phyloP scores from a whole-genome alignment of 202 grass and related monocot genomes.

The Saccharum hybrid region DNA sequence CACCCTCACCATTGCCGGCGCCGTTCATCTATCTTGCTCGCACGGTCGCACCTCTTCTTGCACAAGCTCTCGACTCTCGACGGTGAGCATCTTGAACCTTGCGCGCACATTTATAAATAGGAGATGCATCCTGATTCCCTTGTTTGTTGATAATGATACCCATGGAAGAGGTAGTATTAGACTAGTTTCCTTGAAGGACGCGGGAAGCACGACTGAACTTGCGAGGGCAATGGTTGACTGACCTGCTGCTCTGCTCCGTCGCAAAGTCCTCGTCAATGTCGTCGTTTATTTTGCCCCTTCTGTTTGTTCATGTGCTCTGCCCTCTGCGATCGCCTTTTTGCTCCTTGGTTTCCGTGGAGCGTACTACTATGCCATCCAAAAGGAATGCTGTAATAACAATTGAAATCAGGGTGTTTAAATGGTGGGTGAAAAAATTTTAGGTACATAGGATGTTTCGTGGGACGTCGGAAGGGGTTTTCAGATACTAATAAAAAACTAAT shows the following conservation, averaged over 20 bases:
- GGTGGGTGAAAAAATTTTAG: too few relatives aligned
- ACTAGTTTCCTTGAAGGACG: slow-evolving; percentile 29
- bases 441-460: too few relatives aligned
- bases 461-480: too few relatives aligned
- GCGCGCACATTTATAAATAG: background rate
- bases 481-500: too few relatives aligned
- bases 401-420: too few relatives aligned
- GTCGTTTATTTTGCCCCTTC: too few relatives aligned
- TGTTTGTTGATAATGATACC: background rate
- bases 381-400: background rate
- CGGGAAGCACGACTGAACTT: slow-evolving; percentile 36
- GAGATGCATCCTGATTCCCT: too few relatives aligned
- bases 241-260: background rate
- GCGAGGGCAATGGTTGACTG: slow-evolving; percentile 15
- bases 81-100: background rate
- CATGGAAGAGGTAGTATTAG: too few relatives aligned
- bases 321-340: background rate
- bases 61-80: background rate
- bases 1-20: background rate
- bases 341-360: background rate
- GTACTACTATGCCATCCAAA: background rate
- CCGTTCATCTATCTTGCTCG: background rate
- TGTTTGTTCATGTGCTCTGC: background rate
- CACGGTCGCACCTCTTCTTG: too few relatives aligned
- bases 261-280: background rate